Base-by-base conservation (phyloP, 257 asterid genomes). In the Linderniella brevidens region DNA sequence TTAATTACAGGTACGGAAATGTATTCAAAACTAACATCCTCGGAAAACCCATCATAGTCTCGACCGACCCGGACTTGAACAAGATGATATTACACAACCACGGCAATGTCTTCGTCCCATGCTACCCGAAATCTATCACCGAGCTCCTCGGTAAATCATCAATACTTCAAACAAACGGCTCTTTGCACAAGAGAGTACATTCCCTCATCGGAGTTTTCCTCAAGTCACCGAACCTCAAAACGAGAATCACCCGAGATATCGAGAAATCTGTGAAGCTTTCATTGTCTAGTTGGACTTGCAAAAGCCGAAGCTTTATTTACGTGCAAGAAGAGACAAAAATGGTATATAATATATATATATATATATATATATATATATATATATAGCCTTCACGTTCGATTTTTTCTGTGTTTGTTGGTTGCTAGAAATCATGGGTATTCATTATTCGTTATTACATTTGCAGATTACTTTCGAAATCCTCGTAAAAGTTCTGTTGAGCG, bases 401-500 rank as follows among this genome's bases (percentile, higher is more conserved):
- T n/a, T n/a, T n/a, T n/a, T n/a, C n/a, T n/a, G n/a, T n/a, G n/a
- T n/a, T n/a, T n/a, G n/a, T n/a, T n/a, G n/a, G n/a, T n/a, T n/a
- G n/a, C n/a, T n/a, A n/a, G n/a, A n/a, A n/a, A n/a, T n/a, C n/a
- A n/a, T n/a, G n/a, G n/a, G n/a, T n/a, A n/a, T n/a, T n/a, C n/a
- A n/a, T n/a, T 11, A 19, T 17, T 11, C 10, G 10, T 11, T 41
- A 13, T 47, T 19, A 10, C 56, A n/a, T n/a, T 60, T 54, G 52
- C 76, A 88, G 99, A 68, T 85, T 38, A 72, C 99, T 8, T 90
- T 90, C 63, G 93, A 85, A 61, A 78, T 90, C 57, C 73, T 90
- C 32, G 93, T 73, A 11, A 72, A 66, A 53, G 78, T 79, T 53
- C 55, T 90, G 42, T 44, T 90, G 74, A 79, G 96, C 65, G 37